Base-by-base conservation (phyloP, 108 stramenopile species). In the Skeletonema grethae region DNA sequence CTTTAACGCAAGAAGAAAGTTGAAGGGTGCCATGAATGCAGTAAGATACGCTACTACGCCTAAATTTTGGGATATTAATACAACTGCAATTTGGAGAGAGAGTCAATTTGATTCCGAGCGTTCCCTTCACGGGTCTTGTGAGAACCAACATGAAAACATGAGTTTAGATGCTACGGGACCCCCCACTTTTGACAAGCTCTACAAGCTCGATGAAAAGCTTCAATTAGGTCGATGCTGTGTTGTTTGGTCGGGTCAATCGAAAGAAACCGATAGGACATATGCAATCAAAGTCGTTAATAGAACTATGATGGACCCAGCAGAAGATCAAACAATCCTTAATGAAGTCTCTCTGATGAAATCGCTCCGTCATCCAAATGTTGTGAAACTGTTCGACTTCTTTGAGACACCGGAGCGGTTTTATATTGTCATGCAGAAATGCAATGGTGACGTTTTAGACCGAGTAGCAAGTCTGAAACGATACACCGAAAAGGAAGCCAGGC, bases 371-470 rank as follows among this genome's bases (percentile, higher is more conserved):
- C 69, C 70, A 1, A 76, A 97, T 70, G 84, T 97, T 61, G 85
- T 97, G 28, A 71, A 79, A 53, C 82, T 97, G 18, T 67, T 89
- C 7, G 98, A 97, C 71, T 97, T 97, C 80, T 96, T 91, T 77
- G 91, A 97, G 63, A 95, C 95, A 20, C 67, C 76, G 4, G 88
- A 87, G 13, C 79, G 87, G 55, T 95, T 88, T 67, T 98, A 90
- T 63, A 86, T 98, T 57, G 95, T 98, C 3, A 93, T 96, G 84
- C 95, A 98, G 73, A 81, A 84, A 12, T 88, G 92, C 78, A 79
- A 98, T 28, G 99, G 99, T 6, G 98, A 99, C 73, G 92, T 98
- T 5, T 97, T 99, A 70, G 97, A 98, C 76, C 89, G 95, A 36
- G 97, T 99, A 67, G 90, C 93, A 9, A 75, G 77, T 6, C 80